A percentile compares a stretch with the other conserved stretches of the same genome.
Evolutionary conservation across 371 early-diverging fungal genomes (phyloP).

Genomic region (Mortierella sp.): DNA sequence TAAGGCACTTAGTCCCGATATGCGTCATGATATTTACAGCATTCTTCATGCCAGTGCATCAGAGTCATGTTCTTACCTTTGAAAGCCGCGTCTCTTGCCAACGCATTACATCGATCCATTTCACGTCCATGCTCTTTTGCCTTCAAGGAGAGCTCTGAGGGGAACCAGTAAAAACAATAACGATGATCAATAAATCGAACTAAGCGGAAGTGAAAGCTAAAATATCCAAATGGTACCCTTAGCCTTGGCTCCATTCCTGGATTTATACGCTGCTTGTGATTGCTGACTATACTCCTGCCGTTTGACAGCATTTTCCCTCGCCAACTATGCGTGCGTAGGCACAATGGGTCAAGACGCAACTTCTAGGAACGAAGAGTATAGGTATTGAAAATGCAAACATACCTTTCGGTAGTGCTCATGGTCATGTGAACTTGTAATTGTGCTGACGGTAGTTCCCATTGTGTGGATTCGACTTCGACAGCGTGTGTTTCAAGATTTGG

Average conservation of each 20-base stretch:
- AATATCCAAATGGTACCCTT: constrained; percentile 17
- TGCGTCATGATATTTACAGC: not conserved
- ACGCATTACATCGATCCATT: constrained; percentile 66
- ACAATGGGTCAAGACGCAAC: too few relatives aligned
- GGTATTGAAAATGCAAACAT: not conserved
- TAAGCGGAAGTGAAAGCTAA: too few relatives aligned
- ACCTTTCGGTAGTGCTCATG: constrained; percentile 29
- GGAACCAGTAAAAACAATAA: not conserved
- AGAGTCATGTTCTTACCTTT: constrained; percentile 43
- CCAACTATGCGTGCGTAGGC: constrained; percentile 11
- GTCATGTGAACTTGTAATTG: constrained; percentile 9
- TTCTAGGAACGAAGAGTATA: too few relatives aligned
- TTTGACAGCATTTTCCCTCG: constrained; percentile 18
- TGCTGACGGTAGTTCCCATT: constrained; percentile 28
- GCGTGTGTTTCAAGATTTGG: not conserved
- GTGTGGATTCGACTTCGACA: not conserved
- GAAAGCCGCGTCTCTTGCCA: constrained; percentile 65
- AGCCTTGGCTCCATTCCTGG: constrained; percentile 36
- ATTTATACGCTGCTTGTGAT: constrained; percentile 22
- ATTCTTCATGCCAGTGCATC: not conserved
- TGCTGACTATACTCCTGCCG: constrained; percentile 24
- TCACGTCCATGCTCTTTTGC: constrained; percentile 62
- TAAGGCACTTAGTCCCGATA: not conserved
- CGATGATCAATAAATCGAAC: not conserved
- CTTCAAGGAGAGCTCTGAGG: constrained; percentile 61